Conservation (phyloP, 176 grass and related monocot species). For the Rhynchospora breviuscula region DNA sequence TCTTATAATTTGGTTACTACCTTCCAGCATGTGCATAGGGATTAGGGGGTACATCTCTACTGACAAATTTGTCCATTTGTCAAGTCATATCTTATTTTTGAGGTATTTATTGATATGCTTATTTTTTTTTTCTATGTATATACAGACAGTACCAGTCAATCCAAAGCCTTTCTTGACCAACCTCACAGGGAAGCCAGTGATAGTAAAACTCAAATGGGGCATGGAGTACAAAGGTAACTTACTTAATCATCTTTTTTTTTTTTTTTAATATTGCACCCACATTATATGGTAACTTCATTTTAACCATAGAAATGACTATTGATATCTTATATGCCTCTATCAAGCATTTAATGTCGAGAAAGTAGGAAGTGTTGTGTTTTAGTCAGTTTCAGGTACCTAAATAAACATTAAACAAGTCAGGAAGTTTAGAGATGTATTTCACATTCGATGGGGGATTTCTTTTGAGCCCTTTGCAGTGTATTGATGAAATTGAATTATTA, state of each 20-base stretch:
- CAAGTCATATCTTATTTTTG: not conserved
- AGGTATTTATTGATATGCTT: conserved; percentile 9
- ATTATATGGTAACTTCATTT: not conserved
- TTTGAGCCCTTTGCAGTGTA: too few species aligned
- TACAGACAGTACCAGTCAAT: conserved; percentile 88
- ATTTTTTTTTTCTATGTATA: conserved; percentile 10
- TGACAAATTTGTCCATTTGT: not conserved
- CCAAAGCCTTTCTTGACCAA: conserved; percentile 96
- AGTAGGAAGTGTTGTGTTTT: too few species aligned
- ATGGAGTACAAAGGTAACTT: conserved; percentile 97
- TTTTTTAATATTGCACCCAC: not conserved
- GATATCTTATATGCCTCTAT: not conserved
- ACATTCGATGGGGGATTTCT: not conserved
- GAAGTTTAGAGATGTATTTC: not conserved
- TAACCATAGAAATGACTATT: not conserved
- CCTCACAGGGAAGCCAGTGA: conserved; percentile 75
- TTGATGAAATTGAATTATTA: not conserved
- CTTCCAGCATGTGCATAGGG: not conserved
- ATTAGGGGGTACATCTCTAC: not conserved
- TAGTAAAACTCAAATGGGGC: conserved; percentile 96
- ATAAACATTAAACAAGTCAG: not conserved
- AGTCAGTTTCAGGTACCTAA: too few species aligned
- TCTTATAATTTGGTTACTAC: not conserved
- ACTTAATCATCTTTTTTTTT: not conserved
- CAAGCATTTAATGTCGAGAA: not conserved